phyloP scores from a whole-genome alignment of 768 basidiomycete genomes.

The Kwoniella mangroviensis region DNA sequence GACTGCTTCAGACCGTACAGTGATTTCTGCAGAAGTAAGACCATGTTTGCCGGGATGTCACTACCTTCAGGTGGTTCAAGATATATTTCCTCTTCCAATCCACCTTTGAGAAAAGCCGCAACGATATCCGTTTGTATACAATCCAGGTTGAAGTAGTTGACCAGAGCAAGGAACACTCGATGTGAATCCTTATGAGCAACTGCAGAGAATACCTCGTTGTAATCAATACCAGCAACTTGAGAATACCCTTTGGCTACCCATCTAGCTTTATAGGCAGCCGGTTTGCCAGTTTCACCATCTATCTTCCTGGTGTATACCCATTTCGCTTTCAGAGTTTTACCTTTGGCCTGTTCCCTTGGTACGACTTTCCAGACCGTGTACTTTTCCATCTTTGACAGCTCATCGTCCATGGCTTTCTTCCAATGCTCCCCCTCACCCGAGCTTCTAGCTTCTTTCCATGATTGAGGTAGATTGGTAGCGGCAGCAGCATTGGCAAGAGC shows the following conservation, averaged over 20 bases:
- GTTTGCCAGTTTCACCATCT: conserved; percentile 44
- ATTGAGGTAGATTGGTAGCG: background rate
- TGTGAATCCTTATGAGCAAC: conserved; percentile 25
- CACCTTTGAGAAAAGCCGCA: conserved; percentile 28
- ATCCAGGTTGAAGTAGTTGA: conserved; percentile 18
- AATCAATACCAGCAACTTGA: conserved; percentile 26
- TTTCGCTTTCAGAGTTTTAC: conserved; percentile 46
- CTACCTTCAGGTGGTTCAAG: conserved; percentile 19
- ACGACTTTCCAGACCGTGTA: conserved; percentile 52
- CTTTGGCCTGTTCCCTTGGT: background rate
- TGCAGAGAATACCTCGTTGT: conserved; percentile 26
- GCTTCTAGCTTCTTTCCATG: conserved; percentile 12
- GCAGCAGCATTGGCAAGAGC: background rate
- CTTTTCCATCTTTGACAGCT: conserved; percentile 38
- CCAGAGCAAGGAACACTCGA: conserved; percentile 26
- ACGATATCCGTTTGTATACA: conserved; percentile 26
- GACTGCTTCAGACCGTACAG: conserved; percentile 34
- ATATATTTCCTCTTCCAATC: conserved; percentile 17
- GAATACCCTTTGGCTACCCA: conserved; percentile 28
- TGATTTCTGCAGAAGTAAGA: conserved; percentile 19
- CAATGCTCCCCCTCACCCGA: conserved; percentile 32
- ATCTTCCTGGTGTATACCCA: conserved; percentile 58
- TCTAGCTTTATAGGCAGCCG: conserved; percentile 33
- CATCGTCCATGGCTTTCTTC: conserved; percentile 46
- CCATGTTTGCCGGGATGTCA: conserved; percentile 5